Evolutionary conservation across 371 early-diverging fungal species (phyloP).

Genomic region (Mortierella sp.): DNA sequence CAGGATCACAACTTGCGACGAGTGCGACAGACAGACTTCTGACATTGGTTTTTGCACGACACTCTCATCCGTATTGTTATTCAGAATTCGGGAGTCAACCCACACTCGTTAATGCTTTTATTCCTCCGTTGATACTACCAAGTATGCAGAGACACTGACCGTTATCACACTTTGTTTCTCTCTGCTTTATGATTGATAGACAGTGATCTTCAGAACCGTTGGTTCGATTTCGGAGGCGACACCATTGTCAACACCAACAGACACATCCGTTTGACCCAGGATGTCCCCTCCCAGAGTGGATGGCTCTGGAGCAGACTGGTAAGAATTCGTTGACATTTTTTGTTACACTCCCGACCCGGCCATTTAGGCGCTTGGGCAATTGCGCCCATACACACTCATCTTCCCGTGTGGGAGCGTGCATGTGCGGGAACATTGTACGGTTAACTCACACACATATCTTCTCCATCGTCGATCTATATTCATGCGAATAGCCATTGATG

Average conservation of each 20-base stretch:
- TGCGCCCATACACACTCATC: background rate
- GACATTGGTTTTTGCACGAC: background rate
- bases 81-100: background rate
- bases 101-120: background rate
- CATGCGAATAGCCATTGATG: slow-evolving; percentile 68
- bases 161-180: background rate
- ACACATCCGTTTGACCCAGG: slow-evolving; percentile 89
- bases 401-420: no score
- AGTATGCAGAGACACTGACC: background rate
- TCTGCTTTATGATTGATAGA: slow-evolving; percentile 53
- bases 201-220: slow-evolving; percentile 77
- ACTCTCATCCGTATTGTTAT: background rate
- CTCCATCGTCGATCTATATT: background rate
- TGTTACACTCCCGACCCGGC: background rate
- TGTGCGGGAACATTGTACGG: background rate
- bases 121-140: background rate
- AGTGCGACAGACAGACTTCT: background rate
- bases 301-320: slow-evolving; percentile 88
- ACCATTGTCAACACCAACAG: slow-evolving; percentile 79
- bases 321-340: slow-evolving; percentile 15
- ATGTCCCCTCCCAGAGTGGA: slow-evolving; percentile 84
- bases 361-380: no score
- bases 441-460: slow-evolving; percentile 16
- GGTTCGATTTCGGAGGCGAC: slow-evolving; percentile 82
- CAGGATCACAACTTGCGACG: background rate